Evolutionary conservation across 257 asterid species (phyloP).

Genomic region (Craterostigma plantagineum): DNA sequence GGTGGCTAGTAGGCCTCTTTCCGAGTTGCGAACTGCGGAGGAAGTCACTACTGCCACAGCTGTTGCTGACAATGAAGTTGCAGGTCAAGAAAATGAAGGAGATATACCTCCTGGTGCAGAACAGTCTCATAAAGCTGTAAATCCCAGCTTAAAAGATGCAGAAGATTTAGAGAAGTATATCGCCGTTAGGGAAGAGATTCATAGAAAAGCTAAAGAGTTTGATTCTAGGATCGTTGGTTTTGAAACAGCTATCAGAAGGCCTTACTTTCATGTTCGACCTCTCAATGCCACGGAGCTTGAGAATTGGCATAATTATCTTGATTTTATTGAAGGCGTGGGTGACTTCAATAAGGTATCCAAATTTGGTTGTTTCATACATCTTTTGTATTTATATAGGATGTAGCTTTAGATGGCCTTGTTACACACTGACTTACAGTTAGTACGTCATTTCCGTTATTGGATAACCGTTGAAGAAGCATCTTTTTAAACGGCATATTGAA

Average conservation of each 20-base stretch:
- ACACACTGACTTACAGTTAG: conserved; percentile 84
- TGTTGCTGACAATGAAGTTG: conserved; percentile 29
- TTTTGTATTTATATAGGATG: conserved; percentile 22
- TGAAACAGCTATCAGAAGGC: conserved; percentile 93
- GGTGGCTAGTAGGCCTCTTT: conserved; percentile 80
- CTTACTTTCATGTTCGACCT: conserved; percentile 93
- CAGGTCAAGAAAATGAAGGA: conserved; percentile 45
- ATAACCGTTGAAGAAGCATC: conserved; percentile 93
- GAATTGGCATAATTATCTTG: conserved; percentile 91
- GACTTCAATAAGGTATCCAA: conserved; percentile 83
- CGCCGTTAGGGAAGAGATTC: conserved; percentile 73
- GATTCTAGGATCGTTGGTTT: conserved; percentile 85
- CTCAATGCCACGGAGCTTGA: conserved; percentile 83
- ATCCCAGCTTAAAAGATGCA: conserved; percentile 71
- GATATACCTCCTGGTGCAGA: conserved; percentile 40
- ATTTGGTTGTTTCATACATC: conserved; percentile 13
- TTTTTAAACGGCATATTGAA: conserved; percentile 84
- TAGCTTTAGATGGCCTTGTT: conserved; percentile 83
- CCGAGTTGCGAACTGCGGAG: conserved; percentile 70
- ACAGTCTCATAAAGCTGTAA: conserved; percentile 43
- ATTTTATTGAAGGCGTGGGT: conserved; percentile 65
- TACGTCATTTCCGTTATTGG: conserved; percentile 89
- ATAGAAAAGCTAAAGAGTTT: conserved; percentile 78
- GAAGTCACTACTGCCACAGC: conserved; percentile 53
- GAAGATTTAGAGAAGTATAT: conserved; percentile 97